These are phyloP conservation scores for Aspergillus ibericus DNA, from an alignment of 2,329 filamentous ascomycete genomes.

Conservation along the genomic window DNA sequence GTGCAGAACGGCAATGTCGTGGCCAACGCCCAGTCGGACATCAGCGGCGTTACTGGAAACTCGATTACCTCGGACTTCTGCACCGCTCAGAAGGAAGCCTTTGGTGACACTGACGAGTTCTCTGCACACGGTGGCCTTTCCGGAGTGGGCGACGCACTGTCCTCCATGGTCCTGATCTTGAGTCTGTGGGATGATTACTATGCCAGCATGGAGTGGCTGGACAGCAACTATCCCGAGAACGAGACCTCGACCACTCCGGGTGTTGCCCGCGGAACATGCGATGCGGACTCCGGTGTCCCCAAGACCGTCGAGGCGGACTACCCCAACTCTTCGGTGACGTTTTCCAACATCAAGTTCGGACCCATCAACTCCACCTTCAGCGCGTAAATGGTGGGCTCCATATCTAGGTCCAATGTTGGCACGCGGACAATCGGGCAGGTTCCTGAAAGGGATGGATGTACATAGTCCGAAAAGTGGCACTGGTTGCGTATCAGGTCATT, in stretches of 20 bases:
- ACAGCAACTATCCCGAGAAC: constrained; percentile 61
- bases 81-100: constrained; percentile 54
- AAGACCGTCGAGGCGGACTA: constrained; percentile 49
- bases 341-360: constrained; percentile 61
- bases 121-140: constrained; percentile 54
- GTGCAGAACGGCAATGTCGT: constrained; percentile 63
- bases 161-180: constrained; percentile 63
- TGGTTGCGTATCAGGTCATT: neutral
- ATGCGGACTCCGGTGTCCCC: constrained; percentile 53
- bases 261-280: constrained; percentile 55
- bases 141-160: constrained; percentile 55
- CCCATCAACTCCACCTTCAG: constrained; percentile 55
- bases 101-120: constrained; percentile 57
- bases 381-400: no score
- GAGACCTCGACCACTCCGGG: constrained; percentile 47
- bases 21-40: constrained; percentile 51
- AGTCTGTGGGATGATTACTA: constrained; percentile 63
- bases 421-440: neutral
- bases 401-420: neutral
- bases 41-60: constrained; percentile 52
- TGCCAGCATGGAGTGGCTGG: constrained; percentile 72
- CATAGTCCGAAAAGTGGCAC: constrained; percentile 7
- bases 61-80: constrained; percentile 61
- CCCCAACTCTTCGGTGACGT: constrained; percentile 53
- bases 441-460: neutral